phyloP scores from a whole-genome alignment of 2,329 filamentous ascomycete genomes.

The Trichophyton simii region DNA sequence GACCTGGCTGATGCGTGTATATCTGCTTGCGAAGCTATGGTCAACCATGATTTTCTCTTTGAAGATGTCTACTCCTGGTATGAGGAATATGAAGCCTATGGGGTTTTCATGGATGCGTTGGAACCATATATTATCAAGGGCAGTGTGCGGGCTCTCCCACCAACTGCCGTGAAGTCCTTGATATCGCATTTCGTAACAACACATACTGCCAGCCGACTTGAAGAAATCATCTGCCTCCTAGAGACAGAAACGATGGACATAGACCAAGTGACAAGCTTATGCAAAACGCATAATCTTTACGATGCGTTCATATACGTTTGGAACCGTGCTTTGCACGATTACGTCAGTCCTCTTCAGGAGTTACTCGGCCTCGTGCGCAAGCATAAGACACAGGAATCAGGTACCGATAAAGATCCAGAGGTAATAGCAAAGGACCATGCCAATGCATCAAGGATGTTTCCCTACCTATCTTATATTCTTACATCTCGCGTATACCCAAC shows the following conservation, averaged over 20 bases:
- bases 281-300: conserved; percentile 83
- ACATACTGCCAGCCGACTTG: conserved; percentile 63
- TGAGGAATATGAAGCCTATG: conserved; percentile 59
- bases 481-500: conserved; percentile 88
- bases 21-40: conserved; percentile 64
- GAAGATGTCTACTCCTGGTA: conserved; percentile 85
- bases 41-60: conserved; percentile 72
- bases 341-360: conserved; percentile 79
- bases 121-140: conserved; percentile 78
- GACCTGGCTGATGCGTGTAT: conserved; percentile 77
- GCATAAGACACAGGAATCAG: conserved; percentile 10
- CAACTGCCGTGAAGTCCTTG: conserved; percentile 71
- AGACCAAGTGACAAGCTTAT: conserved; percentile 80
- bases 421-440: conserved; percentile 44
- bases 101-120: conserved; percentile 73
- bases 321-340: conserved; percentile 82
- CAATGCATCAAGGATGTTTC: conserved; percentile 80
- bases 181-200: conserved; percentile 67
- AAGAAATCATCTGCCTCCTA: conserved; percentile 90
- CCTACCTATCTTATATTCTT: conserved; percentile 82
- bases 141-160: conserved; percentile 62
- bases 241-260: conserved; percentile 85
- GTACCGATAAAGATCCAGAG: conserved; percentile 36
- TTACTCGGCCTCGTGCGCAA: conserved; percentile 44
- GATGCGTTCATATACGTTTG: conserved; percentile 95